phyloP scores from a whole-genome alignment of 805 yeast genomes.

The Candida maesae region DNA sequence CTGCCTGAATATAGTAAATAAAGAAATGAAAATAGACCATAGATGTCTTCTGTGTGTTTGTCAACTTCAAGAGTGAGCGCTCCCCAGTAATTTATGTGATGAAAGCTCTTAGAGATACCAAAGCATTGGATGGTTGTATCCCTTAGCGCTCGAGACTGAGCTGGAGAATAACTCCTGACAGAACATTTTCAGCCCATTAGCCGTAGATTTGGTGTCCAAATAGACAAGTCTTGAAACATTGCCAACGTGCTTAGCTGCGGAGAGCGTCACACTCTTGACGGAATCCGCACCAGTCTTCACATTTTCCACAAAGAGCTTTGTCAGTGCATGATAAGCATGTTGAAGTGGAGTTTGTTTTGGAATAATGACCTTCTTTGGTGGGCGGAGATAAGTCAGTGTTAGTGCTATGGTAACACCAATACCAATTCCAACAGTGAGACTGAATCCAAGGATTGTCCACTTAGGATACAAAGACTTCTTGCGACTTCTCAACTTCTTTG shows the following conservation, averaged over 20 bases:
- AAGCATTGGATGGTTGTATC: slow-evolving; percentile 10
- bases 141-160: neutral
- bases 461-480: slow-evolving; percentile 5
- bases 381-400: slow-evolving; percentile 8
- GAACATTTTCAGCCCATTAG: neutral
- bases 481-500: slow-evolving; percentile 18
- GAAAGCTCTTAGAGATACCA: slow-evolving; percentile 17
- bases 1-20: neutral
- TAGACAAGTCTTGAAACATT: slow-evolving; percentile 12
- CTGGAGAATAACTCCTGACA: neutral
- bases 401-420: slow-evolving; percentile 25
- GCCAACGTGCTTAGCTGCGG: slow-evolving; percentile 5
- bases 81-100: too few relatives aligned
- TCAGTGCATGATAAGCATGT: neutral
- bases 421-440: slow-evolving; percentile 24
- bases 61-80: too few relatives aligned
- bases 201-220: slow-evolving; percentile 6
- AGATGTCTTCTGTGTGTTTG: neutral
- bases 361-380: neutral
- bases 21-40: neutral
- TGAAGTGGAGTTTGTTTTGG: slow-evolving; percentile 1
- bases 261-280: neutral
- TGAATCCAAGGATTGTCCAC: slow-evolving; percentile 15
- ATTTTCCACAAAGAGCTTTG: neutral
- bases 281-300: neutral